phyloP scores from a whole-genome alignment of 208 protist species.

The Acanthamoeba triangularis region DNA sequence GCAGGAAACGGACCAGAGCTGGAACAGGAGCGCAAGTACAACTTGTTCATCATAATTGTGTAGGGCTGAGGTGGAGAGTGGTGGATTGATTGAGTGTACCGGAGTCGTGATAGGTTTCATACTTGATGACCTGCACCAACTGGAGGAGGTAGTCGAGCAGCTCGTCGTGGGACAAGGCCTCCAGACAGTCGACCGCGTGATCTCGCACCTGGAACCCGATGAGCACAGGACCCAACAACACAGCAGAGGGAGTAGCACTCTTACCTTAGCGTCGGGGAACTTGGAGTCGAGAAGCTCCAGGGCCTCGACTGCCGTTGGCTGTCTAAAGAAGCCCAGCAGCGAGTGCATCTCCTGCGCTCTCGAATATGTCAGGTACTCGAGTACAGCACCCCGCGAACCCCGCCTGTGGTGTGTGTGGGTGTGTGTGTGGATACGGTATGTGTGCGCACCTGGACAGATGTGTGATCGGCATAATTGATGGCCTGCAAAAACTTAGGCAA shows the following conservation, averaged over 20 bases:
- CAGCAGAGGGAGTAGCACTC: neutral
- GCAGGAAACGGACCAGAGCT: constrained; percentile 87
- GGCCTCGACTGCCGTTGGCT: constrained; percentile 81
- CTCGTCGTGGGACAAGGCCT: constrained; percentile 85
- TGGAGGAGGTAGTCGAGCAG: constrained; percentile 88
- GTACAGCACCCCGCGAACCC: too few relatives aligned
- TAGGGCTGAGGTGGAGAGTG: too few relatives aligned
- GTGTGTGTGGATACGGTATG: neutral
- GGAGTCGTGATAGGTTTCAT: constrained; percentile 92
- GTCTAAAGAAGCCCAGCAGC: constrained; percentile 77
- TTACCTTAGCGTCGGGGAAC: constrained; percentile 86
- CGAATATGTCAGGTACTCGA: neutral
- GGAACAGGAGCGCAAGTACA: constrained; percentile 74
- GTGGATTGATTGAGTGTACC: constrained; percentile 87
- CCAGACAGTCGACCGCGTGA: constrained; percentile 86
- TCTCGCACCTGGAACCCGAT: constrained; percentile 57
- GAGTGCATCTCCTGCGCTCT: constrained; percentile 77
- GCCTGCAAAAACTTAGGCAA: constrained; percentile 28
- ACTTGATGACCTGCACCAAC: constrained; percentile 92
- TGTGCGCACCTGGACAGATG: neutral
- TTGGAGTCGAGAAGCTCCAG: constrained; percentile 92
- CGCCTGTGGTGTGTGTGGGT: neutral
- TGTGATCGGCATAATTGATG: constrained; percentile 14
- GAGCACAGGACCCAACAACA: too few relatives aligned
- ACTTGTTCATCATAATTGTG: too few relatives aligned